phyloP scores from a whole-genome alignment of 1,284 basidiomycete species.

The Moesziomyces antarcticus region DNA sequence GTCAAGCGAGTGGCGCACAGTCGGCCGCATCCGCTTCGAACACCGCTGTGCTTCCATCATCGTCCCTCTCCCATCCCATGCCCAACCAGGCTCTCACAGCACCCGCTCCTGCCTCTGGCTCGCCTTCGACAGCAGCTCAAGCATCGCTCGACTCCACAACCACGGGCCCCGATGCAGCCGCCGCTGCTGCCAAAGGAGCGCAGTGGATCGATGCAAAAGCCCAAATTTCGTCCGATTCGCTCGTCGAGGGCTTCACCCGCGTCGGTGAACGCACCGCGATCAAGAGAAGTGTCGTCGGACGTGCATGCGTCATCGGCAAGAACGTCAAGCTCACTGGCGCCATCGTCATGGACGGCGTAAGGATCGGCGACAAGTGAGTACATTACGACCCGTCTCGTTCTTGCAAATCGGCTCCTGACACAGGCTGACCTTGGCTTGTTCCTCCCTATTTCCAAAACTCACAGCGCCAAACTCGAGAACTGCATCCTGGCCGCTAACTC shows the following conservation, averaged over 20 bases:
- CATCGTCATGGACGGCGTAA: constrained; percentile 88
- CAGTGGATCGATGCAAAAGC: constrained; percentile 76
- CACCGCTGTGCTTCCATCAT: constrained; percentile 5
- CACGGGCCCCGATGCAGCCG: constrained; percentile 7
- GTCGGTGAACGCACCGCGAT: constrained; percentile 85
- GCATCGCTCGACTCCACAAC: constrained; percentile 10
- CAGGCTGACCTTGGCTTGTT: constrained; percentile 8
- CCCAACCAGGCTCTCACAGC: constrained; percentile 32
- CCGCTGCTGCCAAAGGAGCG: constrained; percentile 2
- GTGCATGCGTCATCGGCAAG: constrained; percentile 87
- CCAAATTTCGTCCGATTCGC: constrained; percentile 85
- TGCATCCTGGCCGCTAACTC: constrained; percentile 86
- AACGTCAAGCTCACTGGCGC: constrained; percentile 86
- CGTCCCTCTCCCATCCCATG: constrained; percentile 42
- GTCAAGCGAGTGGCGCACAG: constrained; percentile 19
- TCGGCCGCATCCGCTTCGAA: constrained; percentile 1
- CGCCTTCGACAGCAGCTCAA: constrained; percentile 4
- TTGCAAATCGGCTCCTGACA: too few relatives aligned
- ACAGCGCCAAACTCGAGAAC: constrained; percentile 87
- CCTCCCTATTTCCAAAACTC: neutral
- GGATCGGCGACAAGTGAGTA: constrained; percentile 83
- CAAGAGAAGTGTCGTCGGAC: constrained; percentile 87
- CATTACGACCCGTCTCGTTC: neutral
- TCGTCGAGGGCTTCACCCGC: constrained; percentile 82
- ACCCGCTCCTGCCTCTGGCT: constrained; percentile 11